Conservation (phyloP, 2,329 filamentous ascomycete genomes). For the Penicillium crustosum region DNA sequence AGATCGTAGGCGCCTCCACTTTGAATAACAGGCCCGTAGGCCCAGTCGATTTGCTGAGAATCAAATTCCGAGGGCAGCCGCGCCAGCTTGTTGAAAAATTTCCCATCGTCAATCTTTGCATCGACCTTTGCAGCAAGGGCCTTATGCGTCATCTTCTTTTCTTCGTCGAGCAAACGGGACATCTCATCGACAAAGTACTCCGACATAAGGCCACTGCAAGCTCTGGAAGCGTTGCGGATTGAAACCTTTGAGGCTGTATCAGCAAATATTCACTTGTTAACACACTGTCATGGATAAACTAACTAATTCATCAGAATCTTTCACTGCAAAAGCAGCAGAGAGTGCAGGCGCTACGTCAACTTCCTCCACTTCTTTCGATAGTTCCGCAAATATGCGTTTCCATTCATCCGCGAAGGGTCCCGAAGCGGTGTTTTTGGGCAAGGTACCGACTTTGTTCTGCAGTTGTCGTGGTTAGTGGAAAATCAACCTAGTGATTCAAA, state of each 20-base stretch:
- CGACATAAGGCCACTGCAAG: slow-evolving; percentile 90
- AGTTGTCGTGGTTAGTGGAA: slow-evolving; percentile 1
- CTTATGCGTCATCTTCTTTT: slow-evolving; percentile 95
- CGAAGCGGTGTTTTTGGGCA: slow-evolving; percentile 78
- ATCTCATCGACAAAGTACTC: slow-evolving; percentile 98
- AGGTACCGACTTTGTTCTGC: slow-evolving; percentile 83
- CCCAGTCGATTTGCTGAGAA: slow-evolving; percentile 87
- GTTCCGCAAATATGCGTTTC: slow-evolving; percentile 77
- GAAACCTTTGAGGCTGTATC: slow-evolving; percentile 57
- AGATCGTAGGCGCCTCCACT: slow-evolving; percentile 95
- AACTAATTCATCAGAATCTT: slow-evolving; percentile 88
- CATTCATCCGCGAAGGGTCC: slow-evolving; percentile 96
- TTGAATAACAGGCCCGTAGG: slow-evolving; percentile 84
- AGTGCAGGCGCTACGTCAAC: slow-evolving; percentile 81
- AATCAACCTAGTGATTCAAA: neutral
- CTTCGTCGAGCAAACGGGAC: slow-evolving; percentile 91
- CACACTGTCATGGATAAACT: slow-evolving; percentile 4
- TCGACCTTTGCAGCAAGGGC: slow-evolving; percentile 82
- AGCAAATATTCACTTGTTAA: slow-evolving; percentile 9
- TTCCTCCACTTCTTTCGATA: slow-evolving; percentile 82
- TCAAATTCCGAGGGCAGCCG: slow-evolving; percentile 89
- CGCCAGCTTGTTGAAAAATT: slow-evolving; percentile 83
- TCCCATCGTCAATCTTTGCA: slow-evolving; percentile 85
- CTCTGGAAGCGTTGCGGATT: slow-evolving; percentile 91
- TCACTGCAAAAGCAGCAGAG: slow-evolving; percentile 84